Evolutionary conservation across 1,139 yeast genomes (phyloP), one percentile per base, ranked within the genome.

Genomic region (Diutina neorugosa): DNA sequence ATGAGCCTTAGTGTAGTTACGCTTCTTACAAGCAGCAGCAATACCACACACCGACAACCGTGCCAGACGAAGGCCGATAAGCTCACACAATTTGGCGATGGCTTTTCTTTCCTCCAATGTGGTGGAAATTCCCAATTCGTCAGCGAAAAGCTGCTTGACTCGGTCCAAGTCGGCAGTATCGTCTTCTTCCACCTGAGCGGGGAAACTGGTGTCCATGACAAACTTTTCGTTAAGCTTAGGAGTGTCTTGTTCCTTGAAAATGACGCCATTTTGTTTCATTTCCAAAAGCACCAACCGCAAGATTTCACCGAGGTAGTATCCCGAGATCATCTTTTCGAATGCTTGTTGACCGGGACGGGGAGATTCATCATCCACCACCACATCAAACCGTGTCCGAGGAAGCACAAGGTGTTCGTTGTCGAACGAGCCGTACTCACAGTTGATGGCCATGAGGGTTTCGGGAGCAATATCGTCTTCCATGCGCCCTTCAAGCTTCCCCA

Each of bases 401-500:
- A 93, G 79, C 46, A 81, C 80, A 14, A 69, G 59, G 65, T 86
- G 95, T 69, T 89, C 96, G 65, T 89, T 91, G 70, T 93, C 98
- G 65, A 93, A 93, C 7, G 98, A 93, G 63, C 98, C 98, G 73
- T 93, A 93, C 74, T 93, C 98, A 76, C 98, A 91, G 76, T 93
- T 93, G 69, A 93, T 91, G 54, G 96, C 97, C 96, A 93, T 91
- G 58, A 84, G 82, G 40, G 88, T 78, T 49, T 79, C 80, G 14
- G 67, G 69, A 49, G 76, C 67, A 59, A 90, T 78, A 63, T 89
- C 96, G 23, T 69, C 73, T 37, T 81, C 77, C 55, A 84, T 68
- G 61, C 70, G 73, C 55, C 95, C 96, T 62, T 82, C 82, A 61
- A 93, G 78, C 74, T 93, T 93, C 59, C 94, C 94, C 64, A 93